Conservation (phyloP, 768 basidiomycete genomes). For the Erythrobasidium yunnanense region DNA sequence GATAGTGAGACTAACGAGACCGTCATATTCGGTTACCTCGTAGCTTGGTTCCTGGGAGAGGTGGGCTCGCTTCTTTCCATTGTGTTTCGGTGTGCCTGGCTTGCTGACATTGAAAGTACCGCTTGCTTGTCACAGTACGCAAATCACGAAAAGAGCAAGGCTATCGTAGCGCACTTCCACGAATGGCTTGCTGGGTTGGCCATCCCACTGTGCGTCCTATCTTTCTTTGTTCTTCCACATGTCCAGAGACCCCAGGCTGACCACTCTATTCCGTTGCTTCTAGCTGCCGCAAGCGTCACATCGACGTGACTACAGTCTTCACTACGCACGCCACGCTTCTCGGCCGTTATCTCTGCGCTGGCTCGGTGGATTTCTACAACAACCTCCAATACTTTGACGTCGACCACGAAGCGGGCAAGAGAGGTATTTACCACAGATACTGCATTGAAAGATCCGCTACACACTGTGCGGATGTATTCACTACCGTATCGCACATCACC, state of each 20-base stretch:
- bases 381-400: slow-evolving; percentile 99
- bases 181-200: slow-evolving; percentile 99
- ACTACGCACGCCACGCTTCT: slow-evolving; percentile 97
- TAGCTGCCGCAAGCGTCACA: slow-evolving; percentile 85
- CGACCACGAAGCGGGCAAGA: slow-evolving; percentile 96
- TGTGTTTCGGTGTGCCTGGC: neutral
- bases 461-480: slow-evolving; percentile 96
- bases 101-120: neutral
- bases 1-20: slow-evolving; percentile 98
- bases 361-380: slow-evolving; percentile 98
- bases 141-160: slow-evolving; percentile 62
- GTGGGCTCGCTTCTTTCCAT: slow-evolving; percentile 45
- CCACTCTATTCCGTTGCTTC: no score
- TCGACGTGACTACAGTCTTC: slow-evolving; percentile 97
- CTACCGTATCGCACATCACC: slow-evolving; percentile 94
- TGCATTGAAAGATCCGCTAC: slow-evolving; percentile 91
- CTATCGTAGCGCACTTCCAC: slow-evolving; percentile 95
- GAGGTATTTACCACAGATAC: slow-evolving; percentile 95
- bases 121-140: slow-evolving; percentile 53
- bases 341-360: slow-evolving; percentile 95
- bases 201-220: slow-evolving; percentile 48
- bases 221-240: no score
- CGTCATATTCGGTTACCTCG: slow-evolving; percentile 92
- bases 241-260: no score
- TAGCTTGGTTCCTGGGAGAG: slow-evolving; percentile 99